These are phyloP conservation scores for Diaporthe ampelina DNA, from an alignment of 2,329 filamentous ascomycete species.

Conservation along the genomic window DNA sequence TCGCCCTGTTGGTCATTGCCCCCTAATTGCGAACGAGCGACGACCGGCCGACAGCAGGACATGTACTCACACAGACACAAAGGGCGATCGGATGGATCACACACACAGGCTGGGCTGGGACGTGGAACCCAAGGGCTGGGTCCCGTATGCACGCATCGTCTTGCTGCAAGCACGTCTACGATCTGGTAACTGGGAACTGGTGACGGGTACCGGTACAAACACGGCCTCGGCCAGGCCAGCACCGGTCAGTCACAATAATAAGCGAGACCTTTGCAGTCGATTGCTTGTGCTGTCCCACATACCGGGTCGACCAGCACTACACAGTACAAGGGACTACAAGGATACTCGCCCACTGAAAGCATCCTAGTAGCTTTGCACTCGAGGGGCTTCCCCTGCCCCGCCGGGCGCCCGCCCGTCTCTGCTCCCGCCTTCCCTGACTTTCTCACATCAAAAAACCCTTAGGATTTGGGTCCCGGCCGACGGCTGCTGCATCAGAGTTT, in stretches of 20 bases:
- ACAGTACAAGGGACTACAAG: conserved; percentile 13
- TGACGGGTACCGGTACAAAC: conserved; percentile 20
- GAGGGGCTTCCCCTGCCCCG: conserved; percentile 17
- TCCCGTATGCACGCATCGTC: conserved; percentile 27
- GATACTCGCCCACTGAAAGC: conserved; percentile 5
- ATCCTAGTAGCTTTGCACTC: conserved; percentile 12
- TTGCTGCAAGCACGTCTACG: conserved; percentile 7
- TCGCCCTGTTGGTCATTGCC: background rate
- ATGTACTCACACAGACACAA: conserved; percentile 6
- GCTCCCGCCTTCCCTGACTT: background rate
- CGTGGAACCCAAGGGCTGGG: conserved; percentile 24
- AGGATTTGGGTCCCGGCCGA: too few species aligned
- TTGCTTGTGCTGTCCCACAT: conserved; percentile 25
- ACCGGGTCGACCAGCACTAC: background rate
- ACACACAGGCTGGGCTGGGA: conserved; percentile 21
- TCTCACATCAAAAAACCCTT: background rate
- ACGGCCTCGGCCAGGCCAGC: background rate
- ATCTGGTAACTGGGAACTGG: conserved; percentile 1
- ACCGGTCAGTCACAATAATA: conserved; percentile 21
- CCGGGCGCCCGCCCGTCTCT: background rate
- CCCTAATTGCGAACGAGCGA: conserved; percentile 21
- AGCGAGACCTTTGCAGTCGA: conserved; percentile 15
- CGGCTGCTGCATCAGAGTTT: conserved; percentile 4
- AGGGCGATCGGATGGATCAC: conserved; percentile 22
- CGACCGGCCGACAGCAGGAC: conserved; percentile 27